These are phyloP conservation scores for Pichia cactophila DNA, from an alignment of 1,139 yeast species.

Conservation along the genomic window DNA sequence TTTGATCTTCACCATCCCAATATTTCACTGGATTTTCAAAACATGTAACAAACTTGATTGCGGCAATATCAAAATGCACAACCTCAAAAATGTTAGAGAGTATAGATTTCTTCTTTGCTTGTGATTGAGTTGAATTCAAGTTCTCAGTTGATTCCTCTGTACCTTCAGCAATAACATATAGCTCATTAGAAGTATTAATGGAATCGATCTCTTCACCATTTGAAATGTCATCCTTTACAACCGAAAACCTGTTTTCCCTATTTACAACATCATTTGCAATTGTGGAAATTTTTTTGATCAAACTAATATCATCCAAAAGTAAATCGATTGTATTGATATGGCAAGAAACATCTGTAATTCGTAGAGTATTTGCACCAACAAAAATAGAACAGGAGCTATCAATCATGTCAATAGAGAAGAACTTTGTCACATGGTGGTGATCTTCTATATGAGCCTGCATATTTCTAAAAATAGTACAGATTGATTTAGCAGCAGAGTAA, in stretches of 20 bases:
- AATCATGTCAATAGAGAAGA: constrained; percentile 16
- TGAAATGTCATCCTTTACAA: neutral
- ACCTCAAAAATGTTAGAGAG: constrained; percentile 14
- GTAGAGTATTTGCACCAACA: constrained; percentile 4
- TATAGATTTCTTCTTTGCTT: neutral
- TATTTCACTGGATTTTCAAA: constrained; percentile 24
- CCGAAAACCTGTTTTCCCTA: neutral
- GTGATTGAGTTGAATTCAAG: neutral
- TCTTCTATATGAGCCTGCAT: constrained; percentile 17
- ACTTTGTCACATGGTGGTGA: constrained; percentile 5
- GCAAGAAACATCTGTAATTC: constrained; percentile 10
- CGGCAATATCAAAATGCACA: constrained; percentile 13
- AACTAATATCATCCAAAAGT: constrained; percentile 13
- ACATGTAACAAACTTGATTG: constrained; percentile 20
- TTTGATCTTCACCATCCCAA: constrained; percentile 24
- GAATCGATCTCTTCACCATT: neutral
- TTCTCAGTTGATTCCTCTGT: neutral
- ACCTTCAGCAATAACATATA: neutral
- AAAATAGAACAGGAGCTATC: constrained; percentile 12
- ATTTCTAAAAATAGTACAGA: constrained; percentile 17
- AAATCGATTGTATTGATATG: constrained; percentile 17
- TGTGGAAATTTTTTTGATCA: constrained; percentile 16
- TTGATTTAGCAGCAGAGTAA: constrained; percentile 14
- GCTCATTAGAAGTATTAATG: neutral
- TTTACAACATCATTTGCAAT: constrained; percentile 8